phyloP scores from a whole-genome alignment of 169 alveolate genomes.

The Cryptosporidium canis region DNA sequence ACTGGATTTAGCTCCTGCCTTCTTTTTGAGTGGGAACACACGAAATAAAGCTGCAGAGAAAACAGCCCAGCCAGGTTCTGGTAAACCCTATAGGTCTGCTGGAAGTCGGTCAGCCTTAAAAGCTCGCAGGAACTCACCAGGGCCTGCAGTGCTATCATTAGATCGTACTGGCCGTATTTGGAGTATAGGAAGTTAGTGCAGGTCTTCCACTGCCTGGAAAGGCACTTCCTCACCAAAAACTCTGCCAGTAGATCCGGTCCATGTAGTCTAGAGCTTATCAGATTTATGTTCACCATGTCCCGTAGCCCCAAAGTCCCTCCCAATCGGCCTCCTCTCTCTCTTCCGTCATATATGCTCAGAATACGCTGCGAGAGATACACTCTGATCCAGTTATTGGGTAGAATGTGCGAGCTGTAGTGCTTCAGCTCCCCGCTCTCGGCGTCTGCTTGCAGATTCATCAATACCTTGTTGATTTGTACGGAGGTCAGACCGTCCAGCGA shows the following conservation, averaged over 20 bases:
- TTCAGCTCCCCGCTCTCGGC: background rate
- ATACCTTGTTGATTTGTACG: background rate
- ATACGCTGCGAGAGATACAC: conserved; percentile 2
- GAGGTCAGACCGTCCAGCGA: background rate
- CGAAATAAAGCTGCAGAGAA: conserved; percentile 35
- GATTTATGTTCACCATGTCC: background rate
- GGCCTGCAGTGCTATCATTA: conserved; percentile 15
- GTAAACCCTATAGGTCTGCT: conserved; percentile 1
- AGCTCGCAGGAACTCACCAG: conserved; percentile 29
- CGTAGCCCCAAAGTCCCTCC: background rate
- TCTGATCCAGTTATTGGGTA: conserved; percentile 9
- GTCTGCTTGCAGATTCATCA: background rate
- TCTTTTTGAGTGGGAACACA: background rate
- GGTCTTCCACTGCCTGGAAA: conserved; percentile 37
- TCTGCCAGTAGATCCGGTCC: conserved; percentile 26
- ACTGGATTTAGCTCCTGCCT: background rate
- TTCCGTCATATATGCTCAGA: conserved; percentile 3
- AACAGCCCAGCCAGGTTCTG: conserved; percentile 47
- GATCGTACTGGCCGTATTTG: conserved; percentile 39
- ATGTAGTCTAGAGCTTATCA: background rate
- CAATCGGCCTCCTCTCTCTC: background rate
- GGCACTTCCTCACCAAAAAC: conserved; percentile 32
- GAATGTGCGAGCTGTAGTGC: background rate
- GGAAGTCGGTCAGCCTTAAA: conserved; percentile 11
- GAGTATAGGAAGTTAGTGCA: conserved; percentile 20